A percentile compares a stretch with the other conserved stretches of the same genome.
Evolutionary conservation across 1,284 basidiomycete species (phyloP).

Genomic region (Phellopilus nigrolimitatus): DNA sequence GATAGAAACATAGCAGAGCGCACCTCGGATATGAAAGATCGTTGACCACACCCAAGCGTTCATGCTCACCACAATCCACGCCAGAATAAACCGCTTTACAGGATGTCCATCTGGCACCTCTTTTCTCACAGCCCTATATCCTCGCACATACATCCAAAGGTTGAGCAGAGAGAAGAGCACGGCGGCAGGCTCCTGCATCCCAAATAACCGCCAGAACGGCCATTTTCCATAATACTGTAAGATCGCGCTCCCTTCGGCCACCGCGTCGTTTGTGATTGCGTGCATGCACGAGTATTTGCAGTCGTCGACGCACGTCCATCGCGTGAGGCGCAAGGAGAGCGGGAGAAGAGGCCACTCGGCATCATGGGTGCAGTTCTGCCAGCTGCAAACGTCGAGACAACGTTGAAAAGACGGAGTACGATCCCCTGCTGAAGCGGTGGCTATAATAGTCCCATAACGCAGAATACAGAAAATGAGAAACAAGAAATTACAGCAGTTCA

Average conservation of each 20-base stretch:
- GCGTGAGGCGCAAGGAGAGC: slow-evolving; percentile 49
- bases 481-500: background rate
- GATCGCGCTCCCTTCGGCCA: slow-evolving; percentile 34
- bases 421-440: slow-evolving; percentile 52
- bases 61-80: slow-evolving; percentile 70
- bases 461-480: slow-evolving; percentile 1
- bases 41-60: slow-evolving; percentile 94
- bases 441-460: background rate
- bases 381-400: slow-evolving; percentile 37
- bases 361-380: slow-evolving; percentile 32
- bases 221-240: slow-evolving; percentile 96
- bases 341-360: slow-evolving; percentile 36
- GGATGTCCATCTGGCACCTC: slow-evolving; percentile 56
- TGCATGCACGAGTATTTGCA: slow-evolving; percentile 93
- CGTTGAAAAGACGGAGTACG: slow-evolving; percentile 47
- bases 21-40: slow-evolving; percentile 90
- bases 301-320: slow-evolving; percentile 79
- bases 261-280: slow-evolving; percentile 63
- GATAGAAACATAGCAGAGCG: slow-evolving; percentile 23
- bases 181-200: slow-evolving; percentile 93
- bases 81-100: slow-evolving; percentile 66
- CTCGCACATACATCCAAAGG: slow-evolving; percentile 65
- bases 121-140: slow-evolving; percentile 45
- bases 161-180: slow-evolving; percentile 89
- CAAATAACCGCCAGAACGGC: slow-evolving; percentile 84